These are phyloP conservation scores for Syncephalastrum contaminatum DNA, from an alignment of 371 early-diverging fungal species.

Conservation along the genomic window DNA sequence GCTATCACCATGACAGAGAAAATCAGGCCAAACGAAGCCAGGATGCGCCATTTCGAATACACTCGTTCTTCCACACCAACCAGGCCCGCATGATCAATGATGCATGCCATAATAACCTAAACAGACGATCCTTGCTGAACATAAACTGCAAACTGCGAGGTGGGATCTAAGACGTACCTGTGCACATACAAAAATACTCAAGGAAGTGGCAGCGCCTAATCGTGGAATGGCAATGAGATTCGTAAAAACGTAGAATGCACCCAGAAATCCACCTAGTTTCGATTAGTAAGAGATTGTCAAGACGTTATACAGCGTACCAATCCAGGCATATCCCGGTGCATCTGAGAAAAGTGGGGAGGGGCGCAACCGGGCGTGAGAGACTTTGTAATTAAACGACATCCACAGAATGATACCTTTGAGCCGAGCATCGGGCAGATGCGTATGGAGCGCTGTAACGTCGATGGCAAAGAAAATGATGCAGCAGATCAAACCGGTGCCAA, in stretches of 20 bases:
- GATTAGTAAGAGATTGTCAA: not conserved
- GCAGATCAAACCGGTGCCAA: conserved; percentile 21
- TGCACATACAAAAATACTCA: conserved; percentile 35
- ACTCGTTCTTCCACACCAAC: conserved; percentile 29
- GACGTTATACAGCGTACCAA: conserved; percentile 15
- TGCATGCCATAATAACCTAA: conserved; percentile 28
- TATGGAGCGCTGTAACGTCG: conserved; percentile 19
- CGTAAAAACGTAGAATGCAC: conserved; percentile 24
- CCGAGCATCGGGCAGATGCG: conserved; percentile 22
- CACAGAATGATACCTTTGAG: no score
- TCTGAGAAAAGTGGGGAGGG: not conserved
- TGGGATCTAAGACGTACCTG: conserved; percentile 14
- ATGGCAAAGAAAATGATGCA: conserved; percentile 30
- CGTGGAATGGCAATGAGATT: conserved; percentile 29
- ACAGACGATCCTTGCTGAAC: not conserved
- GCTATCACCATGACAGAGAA: conserved; percentile 50
- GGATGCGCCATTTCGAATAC: conserved; percentile 48
- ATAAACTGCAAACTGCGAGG: no score
- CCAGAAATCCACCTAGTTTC: conserved; percentile 26
- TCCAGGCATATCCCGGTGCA: conserved; percentile 36
- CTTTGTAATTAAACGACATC: no score
- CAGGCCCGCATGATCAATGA: conserved; percentile 24
- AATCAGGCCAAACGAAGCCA: conserved; percentile 50
- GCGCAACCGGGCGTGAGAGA: no score
- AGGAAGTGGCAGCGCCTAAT: conserved; percentile 31